These are phyloP conservation scores for Hanseniaspora pseudoguilliermondii DNA, from an alignment of 805 yeast genomes.

Conservation along the genomic window DNA sequence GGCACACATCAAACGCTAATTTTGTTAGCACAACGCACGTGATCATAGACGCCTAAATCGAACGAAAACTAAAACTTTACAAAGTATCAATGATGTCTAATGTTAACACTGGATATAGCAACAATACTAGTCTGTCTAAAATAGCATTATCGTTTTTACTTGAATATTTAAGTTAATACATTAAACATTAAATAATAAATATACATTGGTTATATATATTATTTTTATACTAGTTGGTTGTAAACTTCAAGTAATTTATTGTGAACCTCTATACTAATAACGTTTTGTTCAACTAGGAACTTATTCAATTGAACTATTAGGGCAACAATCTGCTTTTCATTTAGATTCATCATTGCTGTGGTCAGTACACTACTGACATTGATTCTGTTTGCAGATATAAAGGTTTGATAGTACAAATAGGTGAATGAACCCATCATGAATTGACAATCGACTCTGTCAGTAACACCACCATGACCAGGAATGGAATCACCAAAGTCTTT, in stretches of 20 bases:
- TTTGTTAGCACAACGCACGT: too few species aligned
- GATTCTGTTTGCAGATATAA: conserved; percentile 59
- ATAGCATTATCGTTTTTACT: neutral
- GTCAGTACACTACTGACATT: conserved; percentile 68
- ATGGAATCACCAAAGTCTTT: conserved; percentile 97
- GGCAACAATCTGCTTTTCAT: conserved; percentile 50
- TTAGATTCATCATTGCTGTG: conserved; percentile 56
- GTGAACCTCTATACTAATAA: conserved; percentile 29
- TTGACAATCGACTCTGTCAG: conserved; percentile 96
- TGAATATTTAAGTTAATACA: too few species aligned
- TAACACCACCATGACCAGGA: conserved; percentile 98
- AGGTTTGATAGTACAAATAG: conserved; percentile 84
- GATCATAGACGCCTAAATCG: too few species aligned
- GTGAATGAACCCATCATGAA: conserved; percentile 94
- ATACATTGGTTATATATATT: neutral
- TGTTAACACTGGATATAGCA: neutral
- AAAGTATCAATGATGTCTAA: too few species aligned
- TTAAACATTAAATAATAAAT: neutral
- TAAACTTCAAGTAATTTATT: conserved; percentile 26
- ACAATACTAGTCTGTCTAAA: neutral
- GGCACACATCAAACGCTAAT: too few species aligned
- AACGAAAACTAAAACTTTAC: too few species aligned
- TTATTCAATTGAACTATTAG: conserved; percentile 42
- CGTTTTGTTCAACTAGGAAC: conserved; percentile 30
- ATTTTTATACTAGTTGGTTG: neutral